Evolutionary conservation across 805 yeast genomes (phyloP).

Genomic region (Wickerhamomyces sydowiorum): DNA sequence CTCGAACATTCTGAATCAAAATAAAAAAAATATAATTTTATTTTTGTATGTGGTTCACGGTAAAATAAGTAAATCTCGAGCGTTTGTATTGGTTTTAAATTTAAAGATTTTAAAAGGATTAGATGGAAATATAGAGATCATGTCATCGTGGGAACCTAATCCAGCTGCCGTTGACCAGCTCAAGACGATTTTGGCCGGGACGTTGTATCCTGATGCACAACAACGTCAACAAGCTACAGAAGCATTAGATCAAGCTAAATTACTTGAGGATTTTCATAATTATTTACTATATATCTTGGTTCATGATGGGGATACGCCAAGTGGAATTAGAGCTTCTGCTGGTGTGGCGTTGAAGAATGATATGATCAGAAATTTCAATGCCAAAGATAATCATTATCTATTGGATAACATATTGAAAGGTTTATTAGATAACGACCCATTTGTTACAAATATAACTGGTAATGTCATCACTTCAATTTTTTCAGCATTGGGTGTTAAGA

Average conservation of each 20-base stretch:
- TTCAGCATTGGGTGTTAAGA: slow-evolving; percentile 55
- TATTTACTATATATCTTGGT: slow-evolving; percentile 71
- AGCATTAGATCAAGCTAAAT: slow-evolving; percentile 63
- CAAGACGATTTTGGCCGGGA: slow-evolving; percentile 59
- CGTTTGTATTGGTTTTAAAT: too few relatives aligned
- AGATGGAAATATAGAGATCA: too few relatives aligned
- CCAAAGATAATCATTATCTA: slow-evolving; percentile 26
- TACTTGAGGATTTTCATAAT: slow-evolving; percentile 73
- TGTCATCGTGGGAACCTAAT: slow-evolving; percentile 73
- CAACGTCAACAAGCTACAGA: slow-evolving; percentile 65
- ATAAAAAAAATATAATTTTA: neutral
- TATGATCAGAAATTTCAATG: slow-evolving; percentile 37
- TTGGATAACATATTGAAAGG: slow-evolving; percentile 36
- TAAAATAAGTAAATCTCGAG: too few relatives aligned
- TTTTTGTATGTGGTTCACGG: neutral
- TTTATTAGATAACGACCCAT: slow-evolving; percentile 44
- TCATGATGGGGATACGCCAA: slow-evolving; percentile 38
- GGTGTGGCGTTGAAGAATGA: slow-evolving; percentile 82
- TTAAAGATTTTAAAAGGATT: too few relatives aligned
- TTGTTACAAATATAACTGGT: slow-evolving; percentile 85
- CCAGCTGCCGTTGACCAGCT: slow-evolving; percentile 57
- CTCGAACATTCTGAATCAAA: neutral
- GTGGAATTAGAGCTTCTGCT: slow-evolving; percentile 76
- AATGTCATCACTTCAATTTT: slow-evolving; percentile 83
- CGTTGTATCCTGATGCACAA: slow-evolving; percentile 52